Evolutionary conservation across 1,284 basidiomycete species (phyloP), one percentile per base, ranked within the genome.

Genomic region (Farysia itapuensis): DNA sequence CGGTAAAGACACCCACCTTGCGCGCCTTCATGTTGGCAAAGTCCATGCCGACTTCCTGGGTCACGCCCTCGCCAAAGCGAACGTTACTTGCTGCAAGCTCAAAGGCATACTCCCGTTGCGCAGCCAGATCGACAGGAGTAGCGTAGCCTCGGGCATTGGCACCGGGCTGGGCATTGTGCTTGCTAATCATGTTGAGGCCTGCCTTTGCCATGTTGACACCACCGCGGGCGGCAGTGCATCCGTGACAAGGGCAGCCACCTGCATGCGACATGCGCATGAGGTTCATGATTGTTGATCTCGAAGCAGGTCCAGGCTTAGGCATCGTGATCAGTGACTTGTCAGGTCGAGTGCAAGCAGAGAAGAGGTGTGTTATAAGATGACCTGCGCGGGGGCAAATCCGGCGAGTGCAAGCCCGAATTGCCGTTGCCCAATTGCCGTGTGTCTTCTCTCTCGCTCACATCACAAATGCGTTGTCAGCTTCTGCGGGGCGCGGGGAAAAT

Each of bases 51-150:
- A 96, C 89, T 79, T 95, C 92, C 40, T 71, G 52, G 15, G 76
- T 77, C 22, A 77, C 77, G 13, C 76, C 76, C 35, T 73, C 64
- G 14, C 77, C 77, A 31, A 67, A 78, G 4, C 77, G 54, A 49
- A 95, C 79, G 75, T 92, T 93, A 38, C 88, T 87, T 1, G 93
- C 92, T 11, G 92, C 89, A 49, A 96, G 86, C 88, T 97, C 93
- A 71, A 96, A 97, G 0, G 93, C 93, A 77, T 96, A 97, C 79
- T 97, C 93, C 74, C 87, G 90, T 78, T 90, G 46, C 4, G 70
- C 37, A 8, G 85, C 80, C 4, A 78, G 70, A 42, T 89, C 83
- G 12, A 90, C 85, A 20, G 92, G 92, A 1, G 89, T 89, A n/a
- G 91, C 92, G 43, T 76, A 79, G 6, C 63, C 58, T 11, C 74